Evolutionary conservation across 2,329 filamentous ascomycete genomes (phyloP), one percentile per base, ranked within the genome.

Genomic region (Colletotrichum chrysophilum): DNA sequence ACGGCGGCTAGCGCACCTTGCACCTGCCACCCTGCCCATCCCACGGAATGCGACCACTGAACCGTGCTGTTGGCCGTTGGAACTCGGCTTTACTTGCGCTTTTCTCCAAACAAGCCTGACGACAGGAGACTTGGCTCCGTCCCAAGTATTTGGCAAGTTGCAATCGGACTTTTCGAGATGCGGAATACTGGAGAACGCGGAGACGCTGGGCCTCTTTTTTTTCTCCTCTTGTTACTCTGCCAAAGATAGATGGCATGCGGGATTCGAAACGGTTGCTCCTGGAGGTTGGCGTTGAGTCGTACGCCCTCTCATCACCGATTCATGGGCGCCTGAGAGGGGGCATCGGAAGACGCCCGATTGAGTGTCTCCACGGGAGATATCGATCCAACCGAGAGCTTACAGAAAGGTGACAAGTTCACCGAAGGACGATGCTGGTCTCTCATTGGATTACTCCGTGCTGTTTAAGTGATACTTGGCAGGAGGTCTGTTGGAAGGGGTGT

Each of bases 1-100:
- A 43, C 60, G 66, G 26, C 58, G 71, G 56, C 66, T 60, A 70
- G 60, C 48, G 58, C 70, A 62, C 60, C 71, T 62, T 43, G 66
- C 43, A 24, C 43, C 43, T 21, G n/a, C n/a, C n/a, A 52, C 43
- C 43, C 16, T 52, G 43, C 43, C 43, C 4, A 7, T 26, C 55
- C 28, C 24, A 55, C 65, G 66, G 65, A 60, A 32, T 36, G 65
- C 65, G 55, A 73, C 70, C 43, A 52, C n/a, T 52, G 43, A 52
- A 52, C 43, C 43, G 43, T 52, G 43, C 43, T 52, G 38, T 30
- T 52, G 43, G 16, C 34, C 55, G 60, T n/a, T 36, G 30, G n/a
- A 30, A 13, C 48, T 67, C 65, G 65, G 65, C 65, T 67, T 34
- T 24, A 55, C 43, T 67, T 67, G 65, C 65, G 65, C 30, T 16